A percentile compares a stretch with the other conserved stretches of the same genome.
Conservation (phyloP, 768 basidiomycete genomes). For the Pisolithus sp. region DNA sequence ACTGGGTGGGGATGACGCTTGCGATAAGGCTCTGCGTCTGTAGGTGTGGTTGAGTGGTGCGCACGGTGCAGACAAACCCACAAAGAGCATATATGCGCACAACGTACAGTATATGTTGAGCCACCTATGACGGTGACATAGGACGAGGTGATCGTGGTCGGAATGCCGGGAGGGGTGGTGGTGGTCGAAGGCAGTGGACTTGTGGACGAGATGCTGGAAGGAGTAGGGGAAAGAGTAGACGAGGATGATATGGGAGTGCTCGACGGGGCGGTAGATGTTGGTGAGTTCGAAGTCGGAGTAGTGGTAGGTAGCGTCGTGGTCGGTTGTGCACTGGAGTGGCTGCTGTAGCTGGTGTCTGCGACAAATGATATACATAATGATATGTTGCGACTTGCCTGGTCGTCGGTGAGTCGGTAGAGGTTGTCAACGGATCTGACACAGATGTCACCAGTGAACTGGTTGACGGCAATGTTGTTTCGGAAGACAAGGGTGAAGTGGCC, state of each 20-base stretch:
- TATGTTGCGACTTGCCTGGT: conserved; percentile 11
- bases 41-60: not conserved
- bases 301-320: conserved; percentile 1
- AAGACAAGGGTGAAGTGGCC: not conserved
- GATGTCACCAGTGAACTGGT: not conserved
- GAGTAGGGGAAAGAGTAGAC: not conserved
- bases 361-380: not conserved
- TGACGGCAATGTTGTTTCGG: not conserved
- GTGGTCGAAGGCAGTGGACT: not conserved
- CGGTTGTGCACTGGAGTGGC: conserved; percentile 1
- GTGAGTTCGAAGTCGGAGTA: not conserved
- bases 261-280: conserved; percentile 6
- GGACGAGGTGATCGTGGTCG: conserved; percentile 15
- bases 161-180: conserved; percentile 3
- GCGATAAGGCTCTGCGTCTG: conserved; percentile 14
- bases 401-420: conserved; percentile 2
- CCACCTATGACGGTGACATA: conserved; percentile 15
- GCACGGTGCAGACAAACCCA: too few relatives aligned
- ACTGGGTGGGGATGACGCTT: conserved; percentile 10
- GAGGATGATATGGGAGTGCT: not conserved
- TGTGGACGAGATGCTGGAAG: not conserved
- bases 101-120: conserved; percentile 14
- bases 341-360: not conserved
- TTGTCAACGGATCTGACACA: not conserved
- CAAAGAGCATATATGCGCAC: not conserved